Base-by-base conservation (phyloP, 2,329 filamentous ascomycete genomes). In the Arachnomyces sp. region DNA sequence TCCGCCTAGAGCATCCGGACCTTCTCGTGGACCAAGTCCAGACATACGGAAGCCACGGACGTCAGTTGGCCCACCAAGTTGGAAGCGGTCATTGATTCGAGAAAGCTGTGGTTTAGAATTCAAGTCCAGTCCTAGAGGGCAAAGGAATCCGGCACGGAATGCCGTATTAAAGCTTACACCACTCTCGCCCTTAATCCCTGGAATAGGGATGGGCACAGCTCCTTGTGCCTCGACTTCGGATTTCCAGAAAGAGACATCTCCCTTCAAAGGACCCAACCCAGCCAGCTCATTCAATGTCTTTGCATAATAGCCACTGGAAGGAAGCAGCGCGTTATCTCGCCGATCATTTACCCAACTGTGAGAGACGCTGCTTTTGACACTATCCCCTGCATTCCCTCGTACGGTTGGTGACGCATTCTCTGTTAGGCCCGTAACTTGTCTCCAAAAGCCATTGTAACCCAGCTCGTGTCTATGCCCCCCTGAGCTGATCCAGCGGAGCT, bases 191-290 rank as follows among this genome's bases (percentile, higher is more conserved):
- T 73, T 64, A n/a, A 82, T 60, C 2, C 82, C 80, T 0, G 84
- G 84, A 11, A 92, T 66, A 0, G 80, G 72, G 15, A 95, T 71
- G 0, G 89, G 82, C 1, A 90, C 44, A 2, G 87, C 87, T 41
- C 78, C 78, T 46, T 86, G 80, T 1, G 86, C 71, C 62, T 96
- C 90, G 12, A 90, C 54, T 61, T 96, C 89, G n/a, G 81, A 80
- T 66, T 95, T 98, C 61, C 80, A 86, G 62, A 95, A 96, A n/a
- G 84, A 82, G 1, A 95, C 88, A 53, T 96, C 92, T 30, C 92
- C 92, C 46, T 77, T 78, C 13, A 98, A 68, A 0, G 84, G 80
- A 0, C 90, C 88, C 62, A 84, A 80, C 8, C 92, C 90, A 2
- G 92, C 90, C n/a, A 96, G 61, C 57, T 96, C 90, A 18, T 84